phyloP scores from a whole-genome alignment of 164 flowering plant genomes.

The Vitis rotundifolia region DNA sequence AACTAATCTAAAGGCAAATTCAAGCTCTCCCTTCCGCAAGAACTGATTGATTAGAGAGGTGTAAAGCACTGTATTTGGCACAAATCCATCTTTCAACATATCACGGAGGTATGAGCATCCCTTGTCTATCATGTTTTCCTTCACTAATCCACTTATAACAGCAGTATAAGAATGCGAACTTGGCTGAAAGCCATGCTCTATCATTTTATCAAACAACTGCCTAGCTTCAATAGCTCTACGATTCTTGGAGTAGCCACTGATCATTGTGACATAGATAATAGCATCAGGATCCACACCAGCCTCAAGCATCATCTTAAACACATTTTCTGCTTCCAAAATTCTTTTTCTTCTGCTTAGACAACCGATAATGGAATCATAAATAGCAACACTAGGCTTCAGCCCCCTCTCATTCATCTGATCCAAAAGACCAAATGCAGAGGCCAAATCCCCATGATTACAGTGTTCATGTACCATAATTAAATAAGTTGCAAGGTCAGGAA shows the following conservation, averaged over 20 bases:
- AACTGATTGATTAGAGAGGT: constrained; percentile 57
- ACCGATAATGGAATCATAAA: constrained; percentile 55
- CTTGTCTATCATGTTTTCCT: constrained; percentile 46
- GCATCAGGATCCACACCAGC: constrained; percentile 57
- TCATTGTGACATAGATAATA: constrained; percentile 47
- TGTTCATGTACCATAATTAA: constrained; percentile 45
- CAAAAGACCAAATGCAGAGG: constrained; percentile 36
- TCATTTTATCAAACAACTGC: constrained; percentile 52
- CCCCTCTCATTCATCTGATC: constrained; percentile 46
- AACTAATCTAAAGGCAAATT: constrained; percentile 43
- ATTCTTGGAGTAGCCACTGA: constrained; percentile 58
- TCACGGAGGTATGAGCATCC: constrained; percentile 50
- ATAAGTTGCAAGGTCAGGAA: constrained; percentile 51
- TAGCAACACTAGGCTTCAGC: constrained; percentile 59
- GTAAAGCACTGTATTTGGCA: constrained; percentile 54
- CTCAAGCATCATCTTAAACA: constrained; percentile 56
- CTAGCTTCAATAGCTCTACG: constrained; percentile 46
- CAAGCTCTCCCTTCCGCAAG: constrained; percentile 51
- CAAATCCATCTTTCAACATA: constrained; percentile 57
- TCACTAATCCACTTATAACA: constrained; percentile 57
- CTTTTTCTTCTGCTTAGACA: constrained; percentile 42
- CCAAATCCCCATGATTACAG: constrained; percentile 47
- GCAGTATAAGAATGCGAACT: constrained; percentile 50
- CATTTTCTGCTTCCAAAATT: constrained; percentile 47
- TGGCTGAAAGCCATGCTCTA: constrained; percentile 36